A percentile compares a stretch with the other conserved stretches of the same genome.
phyloP scores from a whole-genome alignment of 345 rosid species.

The Ceriops decandra region DNA sequence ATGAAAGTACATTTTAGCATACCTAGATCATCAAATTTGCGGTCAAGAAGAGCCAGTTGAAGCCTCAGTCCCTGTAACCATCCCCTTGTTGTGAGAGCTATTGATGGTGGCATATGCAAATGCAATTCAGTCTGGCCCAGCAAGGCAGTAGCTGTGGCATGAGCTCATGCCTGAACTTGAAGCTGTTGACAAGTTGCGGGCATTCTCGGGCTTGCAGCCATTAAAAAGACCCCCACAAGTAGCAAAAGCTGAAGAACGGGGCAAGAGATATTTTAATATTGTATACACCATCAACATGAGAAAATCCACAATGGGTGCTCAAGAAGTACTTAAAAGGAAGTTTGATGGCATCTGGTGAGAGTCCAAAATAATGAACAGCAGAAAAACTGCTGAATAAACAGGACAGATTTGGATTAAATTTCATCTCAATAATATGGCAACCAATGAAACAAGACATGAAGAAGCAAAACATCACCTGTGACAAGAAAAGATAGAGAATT shows the following conservation, averaged over 20 bases:
- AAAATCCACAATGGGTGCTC: background rate
- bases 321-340: conserved; percentile 58
- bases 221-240: conserved; percentile 81
- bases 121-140: conserved; percentile 85
- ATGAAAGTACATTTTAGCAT: conserved; percentile 6
- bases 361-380: conserved; percentile 90
- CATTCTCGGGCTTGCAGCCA: conserved; percentile 90
- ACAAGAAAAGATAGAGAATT: conserved; percentile 90
- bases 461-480: conserved; percentile 49
- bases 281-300: background rate
- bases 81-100: conserved; percentile 87
- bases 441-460: conserved; percentile 3
- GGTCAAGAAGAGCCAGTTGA: conserved; percentile 94
- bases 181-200: conserved; percentile 92
- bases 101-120: conserved; percentile 84
- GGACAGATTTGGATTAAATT: conserved; percentile 11
- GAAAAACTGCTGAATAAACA: conserved; percentile 55
- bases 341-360: conserved; percentile 93
- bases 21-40: conserved; percentile 96
- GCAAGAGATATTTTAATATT: background rate
- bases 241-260: conserved; percentile 67
- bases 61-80: conserved; percentile 90
- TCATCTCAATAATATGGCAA: background rate
- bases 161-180: conserved; percentile 93
- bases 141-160: conserved; percentile 83